Conservation (phyloP, 345 rosid genomes). For the Trapa incisa region DNA sequence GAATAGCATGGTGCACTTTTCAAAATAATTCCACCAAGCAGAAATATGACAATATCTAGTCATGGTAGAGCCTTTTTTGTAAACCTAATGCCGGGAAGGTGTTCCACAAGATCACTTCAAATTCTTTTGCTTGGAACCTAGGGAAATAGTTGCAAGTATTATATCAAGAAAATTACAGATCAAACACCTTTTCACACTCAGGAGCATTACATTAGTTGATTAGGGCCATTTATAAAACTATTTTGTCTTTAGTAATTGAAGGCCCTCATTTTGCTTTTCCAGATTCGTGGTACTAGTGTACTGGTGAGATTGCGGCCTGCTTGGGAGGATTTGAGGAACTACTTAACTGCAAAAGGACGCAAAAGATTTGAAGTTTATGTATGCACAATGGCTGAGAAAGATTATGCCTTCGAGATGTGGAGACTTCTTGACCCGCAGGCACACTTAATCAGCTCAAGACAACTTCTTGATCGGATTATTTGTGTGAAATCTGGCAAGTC, state of each 20-base stretch:
- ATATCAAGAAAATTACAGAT: neutral
- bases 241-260: neutral
- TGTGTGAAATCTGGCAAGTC: conserved; percentile 89
- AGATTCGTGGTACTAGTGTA: conserved; percentile 98
- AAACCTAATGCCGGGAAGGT: neutral
- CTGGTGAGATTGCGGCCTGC: conserved; percentile 98
- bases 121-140: neutral
- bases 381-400: conserved; percentile 99
- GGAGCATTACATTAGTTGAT: neutral
- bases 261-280: conserved; percentile 14
- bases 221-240: neutral
- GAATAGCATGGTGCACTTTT: neutral
- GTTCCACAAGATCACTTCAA: neutral
- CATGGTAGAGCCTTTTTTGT: neutral
- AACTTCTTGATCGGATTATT: conserved; percentile 69
- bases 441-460: conserved; percentile 56
- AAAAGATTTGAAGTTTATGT: conserved; percentile 98
- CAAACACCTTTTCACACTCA: neutral
- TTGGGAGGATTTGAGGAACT: conserved; percentile 91
- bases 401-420: conserved; percentile 99
- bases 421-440: conserved; percentile 95
- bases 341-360: conserved; percentile 85
- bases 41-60: neutral
- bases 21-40: neutral
- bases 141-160: neutral